Base-by-base conservation (phyloP, 2,329 filamentous ascomycete genomes). In the Scopulariopsis brevicaulis region DNA sequence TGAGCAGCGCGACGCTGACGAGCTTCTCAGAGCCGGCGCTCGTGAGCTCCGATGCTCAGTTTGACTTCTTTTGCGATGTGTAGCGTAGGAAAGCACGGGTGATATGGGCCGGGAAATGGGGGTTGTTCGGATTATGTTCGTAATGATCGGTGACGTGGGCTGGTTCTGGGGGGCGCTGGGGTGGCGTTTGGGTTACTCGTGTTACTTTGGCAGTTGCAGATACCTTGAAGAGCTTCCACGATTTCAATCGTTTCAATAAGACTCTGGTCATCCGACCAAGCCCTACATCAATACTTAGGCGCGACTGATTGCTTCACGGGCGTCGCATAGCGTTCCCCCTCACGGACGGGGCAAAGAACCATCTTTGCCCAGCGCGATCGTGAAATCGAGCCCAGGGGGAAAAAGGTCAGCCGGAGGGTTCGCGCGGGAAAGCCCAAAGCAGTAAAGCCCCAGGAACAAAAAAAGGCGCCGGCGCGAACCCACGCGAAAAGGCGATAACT, bases 41-140 rank as follows among this genome's bases (percentile, higher is more conserved):
- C 46, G 68, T 71, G 35, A 73, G 70, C 58, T 70, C 73, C 8
- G 71, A 73, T 56, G 69, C 69, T 34, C 66, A 77, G 24, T 77
- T 77, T 60, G 73, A 77, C 58, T 73, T 74, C 60, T 77, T 77
- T 60, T 79, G 76, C 63, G 74, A 77, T 37, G 52, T 69, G 54
- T 73, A 63, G 48, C 20, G 46, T 14, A 14, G 11, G 37, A 10
- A 40, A 15, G 18, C 37, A 40, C 12, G 12, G 18, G 20, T 20
- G 10, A 22, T 22, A 22, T 20, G 18, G 8, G 20, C 7, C 20
- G 40, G 40, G 40, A 4, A n/a, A 14, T 15, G 10, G 40, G 40
- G 15, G 40, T 15, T n/a, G 40, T 46, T 18, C 18, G 52, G 25
- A 14, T 32, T 32, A 20, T 28, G 28, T n/a, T 54, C n/a, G 15